Conservation (phyloP, 257 asterid genomes). For the Handroanthus guayacan region DNA sequence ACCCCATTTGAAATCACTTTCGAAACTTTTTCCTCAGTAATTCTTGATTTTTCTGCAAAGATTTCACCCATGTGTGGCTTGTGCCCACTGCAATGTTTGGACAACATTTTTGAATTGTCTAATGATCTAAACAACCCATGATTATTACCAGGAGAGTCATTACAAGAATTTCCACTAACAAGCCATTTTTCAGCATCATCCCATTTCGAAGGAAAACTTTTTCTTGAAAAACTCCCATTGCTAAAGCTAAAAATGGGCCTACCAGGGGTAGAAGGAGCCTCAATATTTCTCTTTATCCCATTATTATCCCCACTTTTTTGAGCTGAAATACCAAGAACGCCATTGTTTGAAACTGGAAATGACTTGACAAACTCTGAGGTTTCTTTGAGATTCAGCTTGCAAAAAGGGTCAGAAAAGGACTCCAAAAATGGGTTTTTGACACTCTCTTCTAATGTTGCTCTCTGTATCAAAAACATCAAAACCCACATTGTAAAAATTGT, state of each 20-base stretch:
- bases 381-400: slow-evolving; percentile 86
- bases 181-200: slow-evolving; percentile 99
- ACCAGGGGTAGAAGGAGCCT: slow-evolving; percentile 95
- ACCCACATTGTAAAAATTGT: not conserved
- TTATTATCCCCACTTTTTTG: slow-evolving; percentile 45
- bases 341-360: slow-evolving; percentile 53
- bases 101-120: slow-evolving; percentile 49
- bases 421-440: slow-evolving; percentile 67
- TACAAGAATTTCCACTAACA: slow-evolving; percentile 63
- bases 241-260: slow-evolving; percentile 96
- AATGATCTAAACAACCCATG: slow-evolving; percentile 36
- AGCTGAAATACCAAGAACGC: slow-evolving; percentile 49
- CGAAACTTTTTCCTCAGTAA: slow-evolving; percentile 62
- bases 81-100: slow-evolving; percentile 65
- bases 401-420: slow-evolving; percentile 67
- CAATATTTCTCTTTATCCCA: slow-evolving; percentile 59
- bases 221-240: slow-evolving; percentile 67
- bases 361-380: slow-evolving; percentile 86
- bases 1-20: slow-evolving; percentile 53
- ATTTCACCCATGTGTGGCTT: slow-evolving; percentile 52
- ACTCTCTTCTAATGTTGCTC: slow-evolving; percentile 49
- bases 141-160: slow-evolving; percentile 63
- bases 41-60: slow-evolving; percentile 64
- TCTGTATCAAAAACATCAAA: slow-evolving; percentile 48
- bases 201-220: slow-evolving; percentile 89